Evolutionary conservation across 495 filamentous ascomycete genomes (phyloP).

Genomic region (Lophiostoma macrostomum): DNA sequence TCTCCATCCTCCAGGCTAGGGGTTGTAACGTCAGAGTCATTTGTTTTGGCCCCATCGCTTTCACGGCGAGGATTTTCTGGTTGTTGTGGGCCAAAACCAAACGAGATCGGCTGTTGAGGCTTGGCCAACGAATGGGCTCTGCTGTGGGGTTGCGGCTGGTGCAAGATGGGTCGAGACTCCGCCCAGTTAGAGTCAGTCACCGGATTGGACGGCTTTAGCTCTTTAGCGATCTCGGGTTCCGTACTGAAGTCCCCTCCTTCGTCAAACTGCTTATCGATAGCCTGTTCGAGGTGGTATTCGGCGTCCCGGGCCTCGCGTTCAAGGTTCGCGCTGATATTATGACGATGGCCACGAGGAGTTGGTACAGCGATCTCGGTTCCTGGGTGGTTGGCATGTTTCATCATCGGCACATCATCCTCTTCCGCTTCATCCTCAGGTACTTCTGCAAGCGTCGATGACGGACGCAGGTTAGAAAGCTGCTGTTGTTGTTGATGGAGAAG

Average conservation of each 20-base stretch:
- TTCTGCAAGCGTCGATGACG: constrained; percentile 51
- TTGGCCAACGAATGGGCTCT: constrained; percentile 43
- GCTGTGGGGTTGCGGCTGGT: constrained; percentile 61
- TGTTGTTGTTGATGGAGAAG: constrained; percentile 52
- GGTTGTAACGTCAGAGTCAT: constrained; percentile 31
- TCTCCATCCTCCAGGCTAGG: constrained; percentile 28
- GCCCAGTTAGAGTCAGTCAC: constrained; percentile 44
- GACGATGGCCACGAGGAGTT: constrained; percentile 61
- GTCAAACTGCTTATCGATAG: constrained; percentile 67
- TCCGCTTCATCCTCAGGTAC: constrained; percentile 55
- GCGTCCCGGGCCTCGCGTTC: constrained; percentile 82
- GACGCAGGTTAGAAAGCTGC: constrained; percentile 39
- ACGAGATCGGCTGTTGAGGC: constrained; percentile 23
- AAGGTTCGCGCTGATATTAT: constrained; percentile 68
- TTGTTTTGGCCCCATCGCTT: constrained; percentile 30
- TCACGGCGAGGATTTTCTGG: constrained; percentile 24
- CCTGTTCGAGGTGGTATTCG: constrained; percentile 77
- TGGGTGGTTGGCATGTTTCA: constrained; percentile 42
- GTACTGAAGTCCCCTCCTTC: constrained; percentile 52
- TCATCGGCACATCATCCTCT: constrained; percentile 39
- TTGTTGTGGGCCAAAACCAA: constrained; percentile 17
- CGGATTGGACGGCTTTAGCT: constrained; percentile 24
- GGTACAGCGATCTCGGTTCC: constrained; percentile 60
- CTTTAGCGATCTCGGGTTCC: constrained; percentile 36
- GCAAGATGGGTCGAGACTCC: constrained; percentile 43